A percentile compares a stretch with the other conserved stretches of the same genome.
These are phyloP conservation scores for Stemphylium beticola DNA, from an alignment of 2,329 filamentous ascomycete species.

Conservation along the genomic window DNA sequence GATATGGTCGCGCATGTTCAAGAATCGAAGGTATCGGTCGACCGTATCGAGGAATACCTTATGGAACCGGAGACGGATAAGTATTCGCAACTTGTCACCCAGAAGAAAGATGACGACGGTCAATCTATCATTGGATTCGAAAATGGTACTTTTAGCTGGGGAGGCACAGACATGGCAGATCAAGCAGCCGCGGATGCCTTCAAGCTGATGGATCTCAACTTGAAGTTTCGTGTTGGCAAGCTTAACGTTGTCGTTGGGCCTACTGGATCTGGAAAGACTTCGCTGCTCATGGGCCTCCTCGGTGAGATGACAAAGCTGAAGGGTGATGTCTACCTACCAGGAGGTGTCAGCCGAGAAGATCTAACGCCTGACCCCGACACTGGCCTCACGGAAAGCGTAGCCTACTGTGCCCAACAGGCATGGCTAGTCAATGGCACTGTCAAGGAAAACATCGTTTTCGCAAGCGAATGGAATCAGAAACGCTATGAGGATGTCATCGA, in stretches of 20 bases:
- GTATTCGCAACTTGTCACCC: constrained; percentile 79
- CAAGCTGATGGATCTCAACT: constrained; percentile 79
- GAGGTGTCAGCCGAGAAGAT: constrained; percentile 84
- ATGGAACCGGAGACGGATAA: constrained; percentile 96
- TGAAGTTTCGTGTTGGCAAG: constrained; percentile 83
- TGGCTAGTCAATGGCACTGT: constrained; percentile 97
- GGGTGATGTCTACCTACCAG: constrained; percentile 83
- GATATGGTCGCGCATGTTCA: constrained; percentile 99
- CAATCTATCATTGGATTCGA: constrained; percentile 82
- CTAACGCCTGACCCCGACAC: constrained; percentile 81
- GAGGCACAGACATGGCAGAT: constrained; percentile 60
- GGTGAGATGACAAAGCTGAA: constrained; percentile 92
- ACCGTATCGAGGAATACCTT: constrained; percentile 94
- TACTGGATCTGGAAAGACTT: constrained; percentile 95
- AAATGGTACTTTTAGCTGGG: constrained; percentile 88
- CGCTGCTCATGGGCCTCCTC: constrained; percentile 90
- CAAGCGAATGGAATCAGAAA: constrained; percentile 77
- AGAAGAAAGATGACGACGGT: constrained; percentile 71
- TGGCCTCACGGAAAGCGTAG: constrained; percentile 86
- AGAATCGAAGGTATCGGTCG: constrained; percentile 94
- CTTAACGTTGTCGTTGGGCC: constrained; percentile 93
- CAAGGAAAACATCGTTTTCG: constrained; percentile 94
- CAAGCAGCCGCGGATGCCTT: constrained; percentile 70
- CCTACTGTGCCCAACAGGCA: constrained; percentile 94
- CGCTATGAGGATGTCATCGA: constrained; percentile 88